phyloP scores from a whole-genome alignment of 371 early-diverging fungal genomes.

The Mortierella sp. region DNA sequence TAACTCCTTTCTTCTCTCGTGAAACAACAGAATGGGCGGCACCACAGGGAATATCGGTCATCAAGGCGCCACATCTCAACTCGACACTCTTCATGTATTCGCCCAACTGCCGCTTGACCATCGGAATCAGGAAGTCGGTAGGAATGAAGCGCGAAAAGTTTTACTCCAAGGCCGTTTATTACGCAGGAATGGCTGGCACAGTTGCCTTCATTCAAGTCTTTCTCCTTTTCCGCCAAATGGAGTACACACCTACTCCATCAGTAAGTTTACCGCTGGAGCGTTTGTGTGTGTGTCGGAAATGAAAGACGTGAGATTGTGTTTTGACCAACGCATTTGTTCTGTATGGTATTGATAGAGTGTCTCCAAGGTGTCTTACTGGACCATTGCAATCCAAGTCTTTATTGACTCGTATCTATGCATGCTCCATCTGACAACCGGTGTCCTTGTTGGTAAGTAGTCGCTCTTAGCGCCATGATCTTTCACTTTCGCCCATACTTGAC shows the following conservation, averaged over 20 bases:
- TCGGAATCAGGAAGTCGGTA: conserved; percentile 58
- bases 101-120: conserved; percentile 65
- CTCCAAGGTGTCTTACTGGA: conserved; percentile 83
- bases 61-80: conserved; percentile 64
- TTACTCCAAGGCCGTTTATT: conserved; percentile 67
- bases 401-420: conserved; percentile 81
- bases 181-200: conserved; percentile 68
- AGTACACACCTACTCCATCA: conserved; percentile 81
- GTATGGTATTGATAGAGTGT: conserved; percentile 59
- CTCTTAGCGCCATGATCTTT: too few relatives aligned
- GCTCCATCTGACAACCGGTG: conserved; percentile 66
- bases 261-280: conserved; percentile 50
- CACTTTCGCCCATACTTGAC: background rate
- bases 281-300: too few relatives aligned
- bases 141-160: conserved; percentile 72
- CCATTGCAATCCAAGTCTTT: conserved; percentile 77
- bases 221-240: conserved; percentile 78
- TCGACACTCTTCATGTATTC: conserved; percentile 70
- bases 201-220: conserved; percentile 71
- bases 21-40: conserved; percentile 61
- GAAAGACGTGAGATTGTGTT: background rate
- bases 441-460: background rate
- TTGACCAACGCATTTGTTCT: conserved; percentile 18
- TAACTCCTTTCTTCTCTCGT: too few relatives aligned
- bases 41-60: conserved; percentile 69